A percentile compares a stretch with the other conserved stretches of the same genome.
Conservation (phyloP, 208 protist genomes). For the Trichomonas vaginalis region DNA sequence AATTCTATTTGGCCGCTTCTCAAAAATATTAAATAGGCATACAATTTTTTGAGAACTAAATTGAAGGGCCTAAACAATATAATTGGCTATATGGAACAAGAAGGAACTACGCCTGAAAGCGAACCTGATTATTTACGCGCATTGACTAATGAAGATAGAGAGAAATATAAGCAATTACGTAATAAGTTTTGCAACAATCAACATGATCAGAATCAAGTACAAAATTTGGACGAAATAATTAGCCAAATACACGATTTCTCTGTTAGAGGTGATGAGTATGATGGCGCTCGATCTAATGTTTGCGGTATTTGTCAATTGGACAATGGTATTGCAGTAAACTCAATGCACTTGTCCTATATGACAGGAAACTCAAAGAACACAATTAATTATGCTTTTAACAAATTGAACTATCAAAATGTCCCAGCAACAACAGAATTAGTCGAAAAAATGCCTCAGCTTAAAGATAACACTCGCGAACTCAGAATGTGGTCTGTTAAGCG, state of each 20-base stretch:
- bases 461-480: background rate
- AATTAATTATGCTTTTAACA: background rate
- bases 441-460: background rate
- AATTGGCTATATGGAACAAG: background rate
- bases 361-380: background rate
- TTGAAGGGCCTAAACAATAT: no score
- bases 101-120: background rate
- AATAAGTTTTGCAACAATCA: background rate
- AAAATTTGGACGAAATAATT: background rate
- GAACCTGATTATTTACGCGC: background rate
- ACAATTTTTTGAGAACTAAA: no score
- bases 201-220: background rate
- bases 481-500: background rate
- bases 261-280: background rate
- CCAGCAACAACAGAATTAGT: background rate
- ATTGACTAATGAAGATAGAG: background rate
- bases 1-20: no score
- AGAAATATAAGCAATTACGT: background rate
- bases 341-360: background rate
- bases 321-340: background rate
- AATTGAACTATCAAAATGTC: background rate
- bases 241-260: background rate
- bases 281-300: background rate
- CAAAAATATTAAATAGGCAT: no score
- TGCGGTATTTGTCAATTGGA: background rate